phyloP scores from a whole-genome alignment of 345 rosid species.

The Fremontodendron californicum region DNA sequence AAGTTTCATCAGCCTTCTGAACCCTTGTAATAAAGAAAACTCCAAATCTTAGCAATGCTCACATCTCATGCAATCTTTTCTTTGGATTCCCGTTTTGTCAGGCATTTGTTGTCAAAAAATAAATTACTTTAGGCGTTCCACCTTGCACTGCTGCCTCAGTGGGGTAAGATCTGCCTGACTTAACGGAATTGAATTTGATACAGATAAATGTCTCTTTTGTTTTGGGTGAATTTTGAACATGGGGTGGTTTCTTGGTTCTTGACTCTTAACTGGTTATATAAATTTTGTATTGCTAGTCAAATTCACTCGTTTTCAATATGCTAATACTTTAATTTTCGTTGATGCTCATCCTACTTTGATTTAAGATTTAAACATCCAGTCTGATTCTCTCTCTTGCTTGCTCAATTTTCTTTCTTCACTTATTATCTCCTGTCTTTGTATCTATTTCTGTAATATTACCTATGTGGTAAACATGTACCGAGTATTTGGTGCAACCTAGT shows the following conservation, averaged over 20 bases:
- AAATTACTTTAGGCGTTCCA: too few relatives aligned
- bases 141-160: not conserved
- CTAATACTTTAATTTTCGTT: not conserved
- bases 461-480: not conserved
- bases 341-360: not conserved
- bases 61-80: not conserved
- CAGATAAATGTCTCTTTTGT: not conserved
- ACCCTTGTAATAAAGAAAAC: not conserved
- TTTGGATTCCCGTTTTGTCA: not conserved
- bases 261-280: not conserved
- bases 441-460: not conserved
- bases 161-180: not conserved
- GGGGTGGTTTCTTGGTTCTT: not conserved
- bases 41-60: not conserved
- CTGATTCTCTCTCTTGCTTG: not conserved
- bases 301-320: not conserved
- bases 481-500: not conserved
- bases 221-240: not conserved
- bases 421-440: not conserved
- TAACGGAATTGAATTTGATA: not conserved
- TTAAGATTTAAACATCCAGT: not conserved
- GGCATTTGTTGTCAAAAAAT: not conserved
- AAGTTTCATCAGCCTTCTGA: not conserved
- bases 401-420: not conserved
- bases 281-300: not conserved